phyloP scores from a whole-genome alignment of 352 stramenopile genomes.

The Globisporangium iwayamae region DNA sequence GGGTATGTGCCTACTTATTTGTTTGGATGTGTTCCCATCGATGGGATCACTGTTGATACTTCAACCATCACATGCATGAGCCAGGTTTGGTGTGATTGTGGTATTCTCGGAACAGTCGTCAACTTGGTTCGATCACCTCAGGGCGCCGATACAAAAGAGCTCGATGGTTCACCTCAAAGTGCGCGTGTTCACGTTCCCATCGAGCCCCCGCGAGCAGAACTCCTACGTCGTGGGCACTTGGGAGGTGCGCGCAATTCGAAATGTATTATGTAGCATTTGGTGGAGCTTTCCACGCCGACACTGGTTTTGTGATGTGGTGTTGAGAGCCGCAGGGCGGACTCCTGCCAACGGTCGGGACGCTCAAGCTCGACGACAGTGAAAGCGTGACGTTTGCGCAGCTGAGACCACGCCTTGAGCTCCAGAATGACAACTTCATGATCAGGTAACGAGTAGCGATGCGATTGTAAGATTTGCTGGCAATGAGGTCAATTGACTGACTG shows the following conservation, averaged over 20 bases:
- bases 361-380: slow-evolving; percentile 63
- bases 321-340: slow-evolving; percentile 38
- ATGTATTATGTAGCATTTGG: neutral
- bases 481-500: too few relatives aligned
- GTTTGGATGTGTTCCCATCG: neutral
- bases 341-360: slow-evolving; percentile 57
- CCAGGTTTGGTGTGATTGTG: too few relatives aligned
- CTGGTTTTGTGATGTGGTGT: neutral
- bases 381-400: slow-evolving; percentile 62
- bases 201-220: slow-evolving; percentile 62
- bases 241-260: slow-evolving; percentile 29
- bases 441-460: slow-evolving; percentile 18
- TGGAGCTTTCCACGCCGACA: too few relatives aligned
- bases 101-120: slow-evolving; percentile 11
- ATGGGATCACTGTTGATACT: too few relatives aligned
- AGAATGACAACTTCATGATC: slow-evolving; percentile 60
- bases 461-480: neutral
- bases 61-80: too few relatives aligned
- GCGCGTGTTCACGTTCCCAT: slow-evolving; percentile 74
- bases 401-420: slow-evolving; percentile 61
- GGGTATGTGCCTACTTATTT: neutral
- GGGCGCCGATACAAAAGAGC: neutral
- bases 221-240: slow-evolving; percentile 73
- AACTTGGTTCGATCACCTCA: neutral
- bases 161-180: slow-evolving; percentile 60